Base-by-base conservation (phyloP, 1,284 basidiomycete genomes). In the Sphagnurus paluster region DNA sequence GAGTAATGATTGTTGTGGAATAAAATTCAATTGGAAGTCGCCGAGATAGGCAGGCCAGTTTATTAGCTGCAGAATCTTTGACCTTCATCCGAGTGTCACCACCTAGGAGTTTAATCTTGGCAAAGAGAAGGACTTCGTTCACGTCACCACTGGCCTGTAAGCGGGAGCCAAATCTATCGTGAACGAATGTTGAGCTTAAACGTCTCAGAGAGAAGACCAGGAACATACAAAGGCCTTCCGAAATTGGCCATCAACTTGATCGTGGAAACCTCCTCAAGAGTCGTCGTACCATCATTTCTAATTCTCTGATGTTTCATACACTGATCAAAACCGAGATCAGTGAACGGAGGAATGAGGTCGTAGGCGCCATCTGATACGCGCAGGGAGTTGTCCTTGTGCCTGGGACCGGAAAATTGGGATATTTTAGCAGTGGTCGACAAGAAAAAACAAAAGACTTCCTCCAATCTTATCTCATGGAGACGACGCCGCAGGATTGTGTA, bases 21-120 rank as follows among this genome's bases (percentile, higher is more conserved):
- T 49, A 45, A 48, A 68, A 67, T n/a, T 62, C 56, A 33, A 67
- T 43, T 1, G 60, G 56, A 2, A 66, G 42, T 16, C 64, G 57
- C 17, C 52, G 48, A 24, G 61, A 52, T 7, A 68, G 45, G 46
- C 62, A 65, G 13, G 63, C 65, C 25, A 64, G 42, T 21, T 42
- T 35, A n/a, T n/a, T n/a, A 42, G 59, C 44, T 17, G 34, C 34
- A 28, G 1, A 29, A 8, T 19, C 21, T 28, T 5, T 57, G 49
- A 13, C 13, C 20, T 28, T 13, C 11, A 13, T 14, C 1, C 16
- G 21, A 4, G 11, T 7, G n/a, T 47, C 14, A 14, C 42, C 16
- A 24, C 43, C 42, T 14, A 56, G 41, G 29, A 60, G 48, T 40
- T 62, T 66, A 5, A n/a, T 19, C 11, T 25, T 40, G n/a, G 59